Conservation (phyloP, 2,329 filamentous ascomycete species). For the Graphium sp. region DNA sequence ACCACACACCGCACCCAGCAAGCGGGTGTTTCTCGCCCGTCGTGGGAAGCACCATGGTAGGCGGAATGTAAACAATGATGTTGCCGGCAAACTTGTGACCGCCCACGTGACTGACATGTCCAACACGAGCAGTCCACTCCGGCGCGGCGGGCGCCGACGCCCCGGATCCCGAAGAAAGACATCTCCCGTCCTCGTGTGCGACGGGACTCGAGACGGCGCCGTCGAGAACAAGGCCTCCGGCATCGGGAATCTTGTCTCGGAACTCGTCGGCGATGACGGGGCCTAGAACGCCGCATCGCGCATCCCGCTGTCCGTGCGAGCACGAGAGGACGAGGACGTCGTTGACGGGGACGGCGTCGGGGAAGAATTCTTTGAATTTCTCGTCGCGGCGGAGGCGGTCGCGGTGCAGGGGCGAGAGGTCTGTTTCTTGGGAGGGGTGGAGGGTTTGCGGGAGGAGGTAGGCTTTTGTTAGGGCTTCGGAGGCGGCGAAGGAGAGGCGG, state of each 20-base stretch:
- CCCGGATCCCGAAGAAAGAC: too few relatives aligned
- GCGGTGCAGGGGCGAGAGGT: conserved; percentile 38
- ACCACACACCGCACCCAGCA: conserved; percentile 64
- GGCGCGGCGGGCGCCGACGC: neutral
- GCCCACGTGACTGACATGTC: conserved; percentile 61
- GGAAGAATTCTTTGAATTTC: conserved; percentile 7
- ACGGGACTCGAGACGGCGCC: conserved; percentile 17
- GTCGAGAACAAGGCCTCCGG: conserved; percentile 29
- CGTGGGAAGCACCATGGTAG: conserved; percentile 14
- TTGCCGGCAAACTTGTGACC: conserved; percentile 81
- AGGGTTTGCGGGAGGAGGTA: conserved; percentile 48
- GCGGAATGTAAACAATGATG: conserved; percentile 65
- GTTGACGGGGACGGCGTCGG: conserved; percentile 33
- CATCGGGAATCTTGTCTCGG: conserved; percentile 22
- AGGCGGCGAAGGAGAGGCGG: conserved; percentile 36
- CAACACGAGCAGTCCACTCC: conserved; percentile 38
- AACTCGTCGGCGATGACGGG: conserved; percentile 61
- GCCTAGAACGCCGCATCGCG: conserved; percentile 66
- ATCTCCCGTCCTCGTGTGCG: neutral
- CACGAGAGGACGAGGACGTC: conserved; percentile 74
- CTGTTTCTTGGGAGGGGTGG: conserved; percentile 38
- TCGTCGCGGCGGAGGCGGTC: conserved; percentile 31
- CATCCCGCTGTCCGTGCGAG: conserved; percentile 69
- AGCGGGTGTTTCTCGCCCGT: conserved; percentile 32
- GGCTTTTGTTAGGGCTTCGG: conserved; percentile 42